These are phyloP conservation scores for Comarum palustre DNA, from an alignment of 306 rosid genomes.

Conservation along the genomic window DNA sequence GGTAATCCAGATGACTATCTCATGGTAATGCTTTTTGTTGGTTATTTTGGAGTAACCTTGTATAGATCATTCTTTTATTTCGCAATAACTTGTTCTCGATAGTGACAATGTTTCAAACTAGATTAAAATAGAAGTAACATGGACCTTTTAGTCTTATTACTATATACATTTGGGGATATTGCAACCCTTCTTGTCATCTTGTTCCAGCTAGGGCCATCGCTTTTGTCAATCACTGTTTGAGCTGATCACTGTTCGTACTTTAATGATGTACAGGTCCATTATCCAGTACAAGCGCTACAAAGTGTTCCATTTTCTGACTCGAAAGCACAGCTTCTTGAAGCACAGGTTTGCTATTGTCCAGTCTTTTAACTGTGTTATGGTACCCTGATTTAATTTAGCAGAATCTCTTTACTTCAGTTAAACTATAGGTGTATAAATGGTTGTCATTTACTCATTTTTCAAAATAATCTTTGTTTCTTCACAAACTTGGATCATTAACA, in stretches of 20 bases:
- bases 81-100: background rate
- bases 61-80: background rate
- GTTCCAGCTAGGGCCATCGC: background rate
- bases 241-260: background rate
- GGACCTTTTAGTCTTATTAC: background rate
- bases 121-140: background rate
- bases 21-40: slow-evolving; percentile 59
- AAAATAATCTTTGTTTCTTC: slow-evolving; percentile 2
- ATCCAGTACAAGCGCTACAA: slow-evolving; percentile 77
- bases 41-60: slow-evolving; percentile 15
- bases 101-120: slow-evolving; percentile 10
- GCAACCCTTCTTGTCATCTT: background rate
- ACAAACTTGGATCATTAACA: slow-evolving; percentile 33
- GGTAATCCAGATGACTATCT: slow-evolving; percentile 88
- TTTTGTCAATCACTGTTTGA: background rate
- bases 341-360: slow-evolving; percentile 54
- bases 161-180: background rate
- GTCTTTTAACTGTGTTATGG: background rate
- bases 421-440: background rate
- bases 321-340: slow-evolving; percentile 81
- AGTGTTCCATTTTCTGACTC: slow-evolving; percentile 54
- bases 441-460: background rate
- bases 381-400: background rate
- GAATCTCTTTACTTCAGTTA: too few relatives aligned
- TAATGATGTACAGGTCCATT: slow-evolving; percentile 61